A percentile compares a stretch with the other conserved stretches of the same genome.
Evolutionary conservation across 2,329 filamentous ascomycete genomes (phyloP).

Genomic region (Aspergillus sp.): DNA sequence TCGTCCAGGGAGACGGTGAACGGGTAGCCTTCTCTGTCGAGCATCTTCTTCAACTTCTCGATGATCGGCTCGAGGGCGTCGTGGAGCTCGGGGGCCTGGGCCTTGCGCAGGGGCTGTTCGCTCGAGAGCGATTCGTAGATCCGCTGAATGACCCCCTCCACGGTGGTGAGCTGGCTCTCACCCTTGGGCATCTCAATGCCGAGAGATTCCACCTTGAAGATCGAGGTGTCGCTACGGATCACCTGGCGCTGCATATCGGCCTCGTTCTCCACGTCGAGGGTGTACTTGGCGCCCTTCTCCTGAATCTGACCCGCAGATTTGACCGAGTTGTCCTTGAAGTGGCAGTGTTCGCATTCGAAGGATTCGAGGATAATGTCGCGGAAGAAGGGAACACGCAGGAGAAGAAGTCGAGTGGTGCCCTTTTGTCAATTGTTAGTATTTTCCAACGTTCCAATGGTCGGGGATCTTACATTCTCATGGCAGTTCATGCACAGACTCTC

Average conservation of each 20-base stretch:
- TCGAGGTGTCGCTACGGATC: slow-evolving; percentile 85
- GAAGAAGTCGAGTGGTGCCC: slow-evolving; percentile 81
- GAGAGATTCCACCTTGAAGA: slow-evolving; percentile 83
- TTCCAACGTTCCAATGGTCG: neutral
- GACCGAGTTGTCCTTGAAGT: slow-evolving; percentile 88
- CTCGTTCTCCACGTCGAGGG: slow-evolving; percentile 70
- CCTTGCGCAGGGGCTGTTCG: slow-evolving; percentile 79
- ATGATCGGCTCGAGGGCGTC: slow-evolving; percentile 77
- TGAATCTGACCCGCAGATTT: slow-evolving; percentile 91
- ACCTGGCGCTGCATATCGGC: slow-evolving; percentile 82
- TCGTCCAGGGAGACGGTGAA: slow-evolving; percentile 90
- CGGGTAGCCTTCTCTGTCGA: slow-evolving; percentile 74
- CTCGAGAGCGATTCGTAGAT: slow-evolving; percentile 77
- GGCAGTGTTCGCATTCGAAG: slow-evolving; percentile 87
- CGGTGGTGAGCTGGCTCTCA: slow-evolving; percentile 86
- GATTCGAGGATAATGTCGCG: slow-evolving; percentile 97
- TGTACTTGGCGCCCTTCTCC: slow-evolving; percentile 80
- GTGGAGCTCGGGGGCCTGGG: slow-evolving; percentile 73
- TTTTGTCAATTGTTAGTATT: slow-evolving; percentile 38
- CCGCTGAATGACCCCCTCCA: slow-evolving; percentile 80
- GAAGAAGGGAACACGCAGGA: slow-evolving; percentile 95
- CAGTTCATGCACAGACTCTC: slow-evolving; percentile 88
- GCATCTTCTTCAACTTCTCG: slow-evolving; percentile 70
- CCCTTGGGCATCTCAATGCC: slow-evolving; percentile 92
- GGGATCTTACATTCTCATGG: slow-evolving; percentile 68